Evolutionary conservation across 2,329 filamentous ascomycete species (phyloP).

Genomic region (Aspergillus sojae): DNA sequence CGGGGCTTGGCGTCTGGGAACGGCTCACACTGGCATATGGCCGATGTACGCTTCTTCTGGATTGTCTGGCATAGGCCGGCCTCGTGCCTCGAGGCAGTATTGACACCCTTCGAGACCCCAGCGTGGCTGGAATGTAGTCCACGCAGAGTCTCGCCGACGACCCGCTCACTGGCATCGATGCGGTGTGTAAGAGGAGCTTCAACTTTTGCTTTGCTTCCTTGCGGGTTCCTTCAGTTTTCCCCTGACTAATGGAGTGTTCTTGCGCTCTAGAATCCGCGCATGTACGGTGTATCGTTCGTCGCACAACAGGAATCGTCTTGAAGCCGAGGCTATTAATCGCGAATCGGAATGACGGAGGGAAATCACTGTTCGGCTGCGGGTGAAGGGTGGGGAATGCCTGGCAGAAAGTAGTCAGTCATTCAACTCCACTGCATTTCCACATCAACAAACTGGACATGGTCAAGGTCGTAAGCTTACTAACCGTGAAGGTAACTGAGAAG

Average conservation of each 20-base stretch:
- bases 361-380: neutral
- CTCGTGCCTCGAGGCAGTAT: slow-evolving; percentile 21
- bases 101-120: slow-evolving; percentile 24
- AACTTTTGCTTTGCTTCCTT: neutral
- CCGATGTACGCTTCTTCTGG: slow-evolving; percentile 21
- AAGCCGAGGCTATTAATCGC: neutral
- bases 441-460: neutral
- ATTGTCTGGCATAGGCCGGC: slow-evolving; percentile 22
- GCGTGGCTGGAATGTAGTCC: slow-evolving; percentile 30
- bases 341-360: neutral
- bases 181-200: neutral
- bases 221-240: neutral
- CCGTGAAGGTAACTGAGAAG: neutral
- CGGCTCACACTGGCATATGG: neutral
- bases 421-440: neutral
- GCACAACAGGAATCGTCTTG: neutral
- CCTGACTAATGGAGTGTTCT: neutral
- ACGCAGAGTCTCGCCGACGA: slow-evolving; percentile 34
- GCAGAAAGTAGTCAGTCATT: neutral
- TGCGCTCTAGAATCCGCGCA: neutral
- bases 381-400: neutral
- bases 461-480: neutral
- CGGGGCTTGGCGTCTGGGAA: neutral
- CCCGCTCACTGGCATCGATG: slow-evolving; percentile 29
- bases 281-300: neutral